phyloP scores from a whole-genome alignment of 2,329 filamentous ascomycete genomes.

The Lasiodiplodia sp. region DNA sequence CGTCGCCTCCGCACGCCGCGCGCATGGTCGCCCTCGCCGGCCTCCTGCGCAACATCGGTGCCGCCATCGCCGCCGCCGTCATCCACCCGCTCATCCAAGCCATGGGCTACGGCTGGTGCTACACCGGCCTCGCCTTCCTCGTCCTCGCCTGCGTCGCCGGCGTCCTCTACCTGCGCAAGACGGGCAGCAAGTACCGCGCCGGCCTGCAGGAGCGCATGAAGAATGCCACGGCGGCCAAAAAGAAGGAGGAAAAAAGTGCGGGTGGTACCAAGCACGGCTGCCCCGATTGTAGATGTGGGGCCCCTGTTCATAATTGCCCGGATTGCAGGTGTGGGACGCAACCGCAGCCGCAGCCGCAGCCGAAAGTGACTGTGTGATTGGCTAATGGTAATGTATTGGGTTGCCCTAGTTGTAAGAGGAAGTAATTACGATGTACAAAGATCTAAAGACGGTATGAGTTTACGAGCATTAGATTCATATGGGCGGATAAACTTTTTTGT shows the following conservation, averaged over 20 bases:
- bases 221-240: neutral
- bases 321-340: neutral
- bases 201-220: slow-evolving; percentile 1
- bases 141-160: slow-evolving; percentile 36
- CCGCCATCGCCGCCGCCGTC: slow-evolving; percentile 49
- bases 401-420: neutral
- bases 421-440: no score
- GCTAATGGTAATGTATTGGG: neutral
- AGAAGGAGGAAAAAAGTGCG: neutral
- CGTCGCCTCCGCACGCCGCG: slow-evolving; percentile 49
- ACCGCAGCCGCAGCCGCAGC: neutral
- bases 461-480: no score
- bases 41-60: slow-evolving; percentile 51
- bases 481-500: no score
- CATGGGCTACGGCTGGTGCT: slow-evolving; percentile 52
- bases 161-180: slow-evolving; percentile 9
- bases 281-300: neutral
- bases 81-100: slow-evolving; percentile 43
- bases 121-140: slow-evolving; percentile 48
- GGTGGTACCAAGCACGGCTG: neutral
- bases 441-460: no score
- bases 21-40: slow-evolving; percentile 52
- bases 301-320: neutral
- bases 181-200: neutral
- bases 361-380: neutral